phyloP scores from a whole-genome alignment of 768 basidiomycete species.

The Leucocoprinus birnbaumii region DNA sequence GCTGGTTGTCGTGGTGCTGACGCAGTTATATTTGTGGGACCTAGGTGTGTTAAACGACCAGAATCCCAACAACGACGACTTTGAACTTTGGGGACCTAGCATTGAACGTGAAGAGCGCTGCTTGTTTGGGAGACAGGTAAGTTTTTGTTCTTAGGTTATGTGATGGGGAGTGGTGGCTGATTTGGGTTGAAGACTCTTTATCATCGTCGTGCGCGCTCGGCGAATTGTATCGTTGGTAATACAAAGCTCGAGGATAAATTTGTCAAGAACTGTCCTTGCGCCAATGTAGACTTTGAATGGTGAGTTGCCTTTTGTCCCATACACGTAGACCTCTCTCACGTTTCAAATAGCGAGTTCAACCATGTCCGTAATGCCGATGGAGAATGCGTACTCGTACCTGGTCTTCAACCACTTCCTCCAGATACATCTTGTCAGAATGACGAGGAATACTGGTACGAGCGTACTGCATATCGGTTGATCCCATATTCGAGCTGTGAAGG shows the following conservation, averaged over 20 bases:
- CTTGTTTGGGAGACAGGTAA: conserved; percentile 87
- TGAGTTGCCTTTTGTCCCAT: conserved; percentile 34
- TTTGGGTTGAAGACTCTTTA: conserved; percentile 67
- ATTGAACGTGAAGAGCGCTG: conserved; percentile 86
- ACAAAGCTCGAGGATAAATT: conserved; percentile 50
- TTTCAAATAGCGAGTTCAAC: conserved; percentile 81
- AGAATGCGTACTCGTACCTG: conserved; percentile 76
- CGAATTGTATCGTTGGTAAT: conserved; percentile 83
- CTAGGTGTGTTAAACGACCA: conserved; percentile 68
- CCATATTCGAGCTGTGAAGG: conserved; percentile 86
- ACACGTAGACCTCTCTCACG: not conserved
- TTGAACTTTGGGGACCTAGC: conserved; percentile 96
- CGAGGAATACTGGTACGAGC: conserved; percentile 89
- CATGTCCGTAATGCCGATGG: conserved; percentile 64
- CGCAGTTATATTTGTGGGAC: too few species aligned
- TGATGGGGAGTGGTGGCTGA: too few species aligned
- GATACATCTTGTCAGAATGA: conserved; percentile 62
- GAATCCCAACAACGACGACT: conserved; percentile 84
- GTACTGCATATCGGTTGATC: conserved; percentile 88
- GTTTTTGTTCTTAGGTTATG: conserved; percentile 11
- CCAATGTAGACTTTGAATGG: conserved; percentile 89
- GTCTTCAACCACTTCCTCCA: conserved; percentile 55
- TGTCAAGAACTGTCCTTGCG: conserved; percentile 73
- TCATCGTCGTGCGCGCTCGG: conserved; percentile 78
- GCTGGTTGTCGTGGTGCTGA: not conserved